These are phyloP conservation scores for Chromera velia DNA, from an alignment of 73 alveolate genomes.

Conservation along the genomic window DNA sequence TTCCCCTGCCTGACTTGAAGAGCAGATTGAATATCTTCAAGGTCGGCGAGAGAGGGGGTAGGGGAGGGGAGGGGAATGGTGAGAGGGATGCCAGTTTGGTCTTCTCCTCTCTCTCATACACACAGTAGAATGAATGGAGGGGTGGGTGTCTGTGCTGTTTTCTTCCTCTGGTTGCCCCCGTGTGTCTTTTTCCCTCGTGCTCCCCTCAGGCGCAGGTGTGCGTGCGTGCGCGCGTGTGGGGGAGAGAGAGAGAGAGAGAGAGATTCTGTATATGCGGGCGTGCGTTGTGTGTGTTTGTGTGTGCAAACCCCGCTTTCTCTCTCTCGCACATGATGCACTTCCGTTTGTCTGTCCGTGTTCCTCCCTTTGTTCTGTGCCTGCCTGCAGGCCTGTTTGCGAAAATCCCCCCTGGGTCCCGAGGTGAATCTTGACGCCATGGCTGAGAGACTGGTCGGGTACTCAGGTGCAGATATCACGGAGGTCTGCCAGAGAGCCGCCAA, in stretches of 20 bases:
- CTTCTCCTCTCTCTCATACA: no score
- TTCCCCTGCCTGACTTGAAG: constrained; percentile 93
- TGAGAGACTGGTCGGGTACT: constrained; percentile 53
- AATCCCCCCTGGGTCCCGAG: constrained; percentile 76
- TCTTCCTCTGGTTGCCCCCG: not conserved
- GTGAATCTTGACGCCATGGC: constrained; percentile 70
- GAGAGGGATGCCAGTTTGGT: no score
- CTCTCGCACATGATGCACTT: not conserved
- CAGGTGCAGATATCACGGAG: constrained; percentile 84
- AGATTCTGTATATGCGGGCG: no score
- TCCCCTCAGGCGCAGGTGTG: not conserved
- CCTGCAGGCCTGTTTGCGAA: constrained; percentile 72
- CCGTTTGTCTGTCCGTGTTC: not conserved
- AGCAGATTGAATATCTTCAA: constrained; percentile 38
- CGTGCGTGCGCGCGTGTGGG: not conserved
- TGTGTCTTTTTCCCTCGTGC: not conserved
- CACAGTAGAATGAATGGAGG: no score
- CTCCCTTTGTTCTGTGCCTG: constrained; percentile 51
- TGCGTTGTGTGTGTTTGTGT: no score
- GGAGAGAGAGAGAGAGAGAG: no score
- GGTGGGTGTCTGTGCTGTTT: constrained; percentile 69
- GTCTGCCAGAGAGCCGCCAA: constrained; percentile 89
- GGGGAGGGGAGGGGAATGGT: constrained; percentile 71
- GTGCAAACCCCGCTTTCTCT: no score
- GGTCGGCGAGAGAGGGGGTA: constrained; percentile 56